A percentile compares a stretch with the other conserved stretches of the same genome.
Evolutionary conservation across 225 moss, liverwort and hornwort species (phyloP).

Genomic region (Pseudoscleropodium purum): DNA sequence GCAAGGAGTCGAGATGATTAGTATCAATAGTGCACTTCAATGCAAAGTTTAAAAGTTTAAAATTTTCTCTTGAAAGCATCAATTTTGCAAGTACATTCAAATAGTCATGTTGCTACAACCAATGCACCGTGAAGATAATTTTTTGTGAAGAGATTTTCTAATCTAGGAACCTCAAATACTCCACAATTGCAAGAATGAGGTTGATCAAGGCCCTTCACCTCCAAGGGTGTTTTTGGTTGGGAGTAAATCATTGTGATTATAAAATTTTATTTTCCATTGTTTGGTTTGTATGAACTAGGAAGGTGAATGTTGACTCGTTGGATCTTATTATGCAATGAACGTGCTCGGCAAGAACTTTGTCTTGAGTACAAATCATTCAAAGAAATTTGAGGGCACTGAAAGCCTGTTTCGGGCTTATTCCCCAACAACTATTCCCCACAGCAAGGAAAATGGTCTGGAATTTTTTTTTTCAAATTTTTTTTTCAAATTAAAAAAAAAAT

Average conservation of each 20-base stretch:
- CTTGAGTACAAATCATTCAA: too few relatives aligned
- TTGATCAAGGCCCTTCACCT: neutral
- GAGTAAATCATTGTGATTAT: neutral
- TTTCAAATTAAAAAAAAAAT: too few relatives aligned
- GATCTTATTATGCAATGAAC: too few relatives aligned
- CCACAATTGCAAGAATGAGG: neutral
- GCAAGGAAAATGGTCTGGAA: too few relatives aligned
- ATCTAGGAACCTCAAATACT: neutral
- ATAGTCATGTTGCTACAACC: neutral
- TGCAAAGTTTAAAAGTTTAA: neutral
- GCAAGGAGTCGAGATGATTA: neutral
- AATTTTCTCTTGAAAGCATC: neutral
- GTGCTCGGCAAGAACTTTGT: too few relatives aligned
- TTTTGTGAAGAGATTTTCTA: neutral
- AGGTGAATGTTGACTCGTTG: neutral
- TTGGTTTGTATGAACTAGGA: neutral
- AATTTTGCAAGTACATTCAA: neutral
- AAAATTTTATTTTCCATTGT: neutral
- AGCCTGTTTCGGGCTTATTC: too few relatives aligned
- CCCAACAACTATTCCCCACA: too few relatives aligned
- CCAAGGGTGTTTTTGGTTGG: neutral
- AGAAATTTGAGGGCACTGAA: too few relatives aligned
- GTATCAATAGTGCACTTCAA: neutral
- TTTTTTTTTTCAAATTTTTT: too few relatives aligned
- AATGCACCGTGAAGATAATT: neutral